A percentile compares a stretch with the other conserved stretches of the same genome.
Evolutionary conservation across 345 rosid species (phyloP).

Genomic region (Euclidium syriacum): DNA sequence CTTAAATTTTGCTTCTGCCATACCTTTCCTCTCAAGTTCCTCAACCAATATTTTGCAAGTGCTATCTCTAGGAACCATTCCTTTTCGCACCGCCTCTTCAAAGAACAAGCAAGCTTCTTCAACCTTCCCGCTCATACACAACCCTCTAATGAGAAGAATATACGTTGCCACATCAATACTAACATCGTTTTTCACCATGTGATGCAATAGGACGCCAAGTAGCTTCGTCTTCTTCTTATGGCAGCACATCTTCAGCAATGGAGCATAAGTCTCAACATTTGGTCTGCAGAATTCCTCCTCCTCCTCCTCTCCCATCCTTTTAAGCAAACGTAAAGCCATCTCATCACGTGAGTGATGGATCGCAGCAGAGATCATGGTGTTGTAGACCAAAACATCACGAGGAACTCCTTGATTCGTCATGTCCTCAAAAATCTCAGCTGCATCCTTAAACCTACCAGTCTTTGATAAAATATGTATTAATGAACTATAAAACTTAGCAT

Average conservation of each 20-base stretch:
- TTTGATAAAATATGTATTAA: slow-evolving; percentile 53
- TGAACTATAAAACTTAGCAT: slow-evolving; percentile 61
- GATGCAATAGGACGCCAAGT: slow-evolving; percentile 48
- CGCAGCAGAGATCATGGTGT: slow-evolving; percentile 57
- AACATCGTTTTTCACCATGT: slow-evolving; percentile 65
- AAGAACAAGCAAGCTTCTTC: slow-evolving; percentile 63
- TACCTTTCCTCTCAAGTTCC: slow-evolving; percentile 46
- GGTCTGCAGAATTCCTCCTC: slow-evolving; percentile 54
- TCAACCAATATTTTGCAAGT: slow-evolving; percentile 44
- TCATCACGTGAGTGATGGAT: slow-evolving; percentile 52
- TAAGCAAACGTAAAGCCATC: slow-evolving; percentile 54
- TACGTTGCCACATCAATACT: slow-evolving; percentile 58
- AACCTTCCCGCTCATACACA: slow-evolving; percentile 52
- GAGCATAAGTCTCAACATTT: slow-evolving; percentile 48
- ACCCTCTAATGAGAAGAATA: slow-evolving; percentile 47
- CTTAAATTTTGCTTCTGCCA: slow-evolving; percentile 43
- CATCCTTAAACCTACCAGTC: slow-evolving; percentile 68
- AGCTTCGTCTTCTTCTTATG: slow-evolving; percentile 64
- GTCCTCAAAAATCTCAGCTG: slow-evolving; percentile 63
- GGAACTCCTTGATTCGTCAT: slow-evolving; percentile 62
- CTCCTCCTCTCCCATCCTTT: slow-evolving; percentile 53
- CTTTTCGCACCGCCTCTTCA: slow-evolving; percentile 57
- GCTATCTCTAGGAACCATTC: slow-evolving; percentile 52
- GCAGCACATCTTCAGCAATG: slow-evolving; percentile 69
- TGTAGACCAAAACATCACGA: slow-evolving; percentile 46